A percentile compares a stretch with the other conserved stretches of the same genome.
Conservation (phyloP, 805 yeast genomes). For the Yamadazyma nakazawae region DNA sequence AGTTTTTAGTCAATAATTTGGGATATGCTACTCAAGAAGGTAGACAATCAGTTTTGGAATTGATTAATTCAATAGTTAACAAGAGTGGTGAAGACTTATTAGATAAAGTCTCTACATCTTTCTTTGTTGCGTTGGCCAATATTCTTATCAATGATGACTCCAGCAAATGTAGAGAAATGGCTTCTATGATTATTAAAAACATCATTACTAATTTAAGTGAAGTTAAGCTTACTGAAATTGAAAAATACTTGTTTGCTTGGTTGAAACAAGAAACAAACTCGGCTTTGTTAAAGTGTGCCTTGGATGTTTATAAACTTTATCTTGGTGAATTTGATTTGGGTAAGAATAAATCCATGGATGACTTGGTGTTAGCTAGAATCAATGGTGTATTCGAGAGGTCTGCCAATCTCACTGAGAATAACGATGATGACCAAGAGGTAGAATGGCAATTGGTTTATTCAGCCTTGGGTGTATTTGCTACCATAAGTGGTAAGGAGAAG, state of each 20-base stretch:
- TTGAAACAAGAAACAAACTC: constrained; percentile 50
- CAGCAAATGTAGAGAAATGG: constrained; percentile 79
- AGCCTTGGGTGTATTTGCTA: constrained; percentile 50
- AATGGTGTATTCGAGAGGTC: constrained; percentile 22
- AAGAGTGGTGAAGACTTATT: constrained; percentile 62
- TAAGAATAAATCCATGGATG: constrained; percentile 36
- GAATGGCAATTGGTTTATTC: constrained; percentile 81
- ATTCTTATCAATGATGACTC: constrained; percentile 76
- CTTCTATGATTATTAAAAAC: constrained; percentile 55
- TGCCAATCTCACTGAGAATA: constrained; percentile 35
- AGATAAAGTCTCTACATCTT: constrained; percentile 62
- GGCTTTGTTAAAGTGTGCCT: constrained; percentile 66
- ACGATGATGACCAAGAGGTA: constrained; percentile 36
- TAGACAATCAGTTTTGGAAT: constrained; percentile 85
- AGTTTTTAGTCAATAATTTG: constrained; percentile 74
- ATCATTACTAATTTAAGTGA: constrained; percentile 47
- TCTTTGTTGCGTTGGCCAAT: constrained; percentile 79
- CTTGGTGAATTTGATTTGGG: constrained; percentile 47
- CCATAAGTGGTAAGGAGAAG: constrained; percentile 38
- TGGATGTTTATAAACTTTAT: constrained; percentile 65
- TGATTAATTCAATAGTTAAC: constrained; percentile 64
- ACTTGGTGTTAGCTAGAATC: constrained; percentile 25
- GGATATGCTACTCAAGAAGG: constrained; percentile 84
- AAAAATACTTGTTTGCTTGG: constrained; percentile 57
- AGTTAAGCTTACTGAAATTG: constrained; percentile 32